Conservation (phyloP, 129 eudicot species). For the Helichrysum umbraculigerum region DNA sequence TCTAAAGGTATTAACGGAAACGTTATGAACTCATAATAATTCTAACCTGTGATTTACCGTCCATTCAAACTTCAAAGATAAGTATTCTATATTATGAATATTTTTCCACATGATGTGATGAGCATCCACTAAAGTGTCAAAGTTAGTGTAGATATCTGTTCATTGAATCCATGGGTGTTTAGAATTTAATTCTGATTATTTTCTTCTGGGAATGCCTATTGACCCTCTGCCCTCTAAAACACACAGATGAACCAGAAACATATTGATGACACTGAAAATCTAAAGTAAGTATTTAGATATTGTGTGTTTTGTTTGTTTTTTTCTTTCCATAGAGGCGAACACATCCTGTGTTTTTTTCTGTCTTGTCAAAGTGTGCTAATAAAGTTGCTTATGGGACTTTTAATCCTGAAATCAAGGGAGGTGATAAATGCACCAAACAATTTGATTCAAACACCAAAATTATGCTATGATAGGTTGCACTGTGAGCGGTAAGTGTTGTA, state of each 20-base stretch:
- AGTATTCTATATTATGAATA: not conserved
- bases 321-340: not conserved
- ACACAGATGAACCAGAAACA: conserved; percentile 41
- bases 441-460: no score
- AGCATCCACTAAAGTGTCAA: conserved; percentile 15
- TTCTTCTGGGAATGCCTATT: conserved; percentile 1
- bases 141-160: not conserved
- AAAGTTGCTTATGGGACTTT: not conserved
- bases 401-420: not conserved
- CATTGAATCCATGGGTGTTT: not conserved
- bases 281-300: conserved; percentile 38
- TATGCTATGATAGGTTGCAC: no score
- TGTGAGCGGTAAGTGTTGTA: no score
- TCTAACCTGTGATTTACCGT: not conserved
- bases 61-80: not conserved
- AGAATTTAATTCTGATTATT: not conserved
- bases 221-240: conserved; percentile 15
- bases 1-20: conserved; percentile 56
- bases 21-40: not conserved
- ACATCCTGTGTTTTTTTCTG: not conserved
- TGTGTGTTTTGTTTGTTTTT: not conserved
- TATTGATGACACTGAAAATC: conserved; percentile 23
- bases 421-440: no score
- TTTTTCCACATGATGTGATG: not conserved
- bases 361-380: not conserved